phyloP scores from a whole-genome alignment of 805 yeast species.

The Kuraishia cidri region DNA sequence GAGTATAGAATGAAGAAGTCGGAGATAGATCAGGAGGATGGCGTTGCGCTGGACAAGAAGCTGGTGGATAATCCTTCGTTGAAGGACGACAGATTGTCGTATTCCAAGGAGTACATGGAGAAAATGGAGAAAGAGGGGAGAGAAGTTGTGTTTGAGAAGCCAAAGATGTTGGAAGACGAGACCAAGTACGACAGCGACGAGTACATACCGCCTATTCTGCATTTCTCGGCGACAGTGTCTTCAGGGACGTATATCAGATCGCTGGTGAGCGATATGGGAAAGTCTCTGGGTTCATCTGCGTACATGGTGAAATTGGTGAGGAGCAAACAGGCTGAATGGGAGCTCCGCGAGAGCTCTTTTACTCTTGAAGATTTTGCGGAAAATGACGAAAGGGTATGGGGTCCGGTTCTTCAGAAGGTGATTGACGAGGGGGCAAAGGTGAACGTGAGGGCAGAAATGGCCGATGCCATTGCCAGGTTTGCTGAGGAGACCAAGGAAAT shows the following conservation, averaged over 20 bases:
- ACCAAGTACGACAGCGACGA: slow-evolving; percentile 20
- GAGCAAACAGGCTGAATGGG: slow-evolving; percentile 78
- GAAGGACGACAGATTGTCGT: slow-evolving; percentile 53
- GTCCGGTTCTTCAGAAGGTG: slow-evolving; percentile 47
- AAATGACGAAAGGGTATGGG: slow-evolving; percentile 61
- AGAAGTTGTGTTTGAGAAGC: slow-evolving; percentile 27
- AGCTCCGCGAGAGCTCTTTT: slow-evolving; percentile 60
- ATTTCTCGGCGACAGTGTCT: slow-evolving; percentile 71
- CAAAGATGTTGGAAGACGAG: slow-evolving; percentile 28
- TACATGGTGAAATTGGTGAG: slow-evolving; percentile 84
- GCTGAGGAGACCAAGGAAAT: slow-evolving; percentile 5
- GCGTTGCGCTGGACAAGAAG: slow-evolving; percentile 29
- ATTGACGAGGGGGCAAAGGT: slow-evolving; percentile 33
- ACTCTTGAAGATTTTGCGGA: slow-evolving; percentile 56
- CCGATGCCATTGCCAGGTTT: slow-evolving; percentile 15
- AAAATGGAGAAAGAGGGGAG: slow-evolving; percentile 29
- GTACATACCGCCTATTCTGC: slow-evolving; percentile 58
- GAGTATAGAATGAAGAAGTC: slow-evolving; percentile 35
- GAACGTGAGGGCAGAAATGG: slow-evolving; percentile 28
- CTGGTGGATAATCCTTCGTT: slow-evolving; percentile 40
- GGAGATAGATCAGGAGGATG: slow-evolving; percentile 36
- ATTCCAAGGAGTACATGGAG: slow-evolving; percentile 46
- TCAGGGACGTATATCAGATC: slow-evolving; percentile 96
- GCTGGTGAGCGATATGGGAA: slow-evolving; percentile 80
- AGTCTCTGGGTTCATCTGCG: slow-evolving; percentile 70